Percentiles rank a stretch among this genome's conserved stretches.
Evolutionary conservation across 345 rosid species (phyloP).

Genomic region (Atalantia buxifolia): DNA sequence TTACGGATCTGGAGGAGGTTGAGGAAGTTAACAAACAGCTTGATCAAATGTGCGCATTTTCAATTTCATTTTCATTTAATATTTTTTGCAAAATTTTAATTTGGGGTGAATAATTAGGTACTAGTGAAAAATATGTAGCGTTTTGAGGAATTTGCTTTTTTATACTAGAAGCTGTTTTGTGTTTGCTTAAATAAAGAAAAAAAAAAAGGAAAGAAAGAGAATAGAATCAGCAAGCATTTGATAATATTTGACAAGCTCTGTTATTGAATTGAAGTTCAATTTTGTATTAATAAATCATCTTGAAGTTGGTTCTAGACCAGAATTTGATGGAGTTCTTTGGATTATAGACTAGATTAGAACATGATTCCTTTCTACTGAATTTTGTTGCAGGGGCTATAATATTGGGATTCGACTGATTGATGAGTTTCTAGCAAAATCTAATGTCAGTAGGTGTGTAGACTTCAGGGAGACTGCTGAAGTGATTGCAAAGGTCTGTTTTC

Average conservation of each 20-base stretch:
- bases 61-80: background rate
- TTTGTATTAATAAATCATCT: background rate
- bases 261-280: background rate
- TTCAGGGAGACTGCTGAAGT: constrained; percentile 89
- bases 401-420: constrained; percentile 82
- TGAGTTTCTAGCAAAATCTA: constrained; percentile 89
- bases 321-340: background rate
- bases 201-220: background rate
- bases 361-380: background rate
- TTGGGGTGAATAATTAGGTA: background rate
- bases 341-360: background rate
- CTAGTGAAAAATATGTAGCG: too few relatives aligned
- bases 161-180: background rate
- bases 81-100: background rate
- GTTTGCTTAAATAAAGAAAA: background rate
- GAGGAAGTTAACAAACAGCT: constrained; percentile 98
- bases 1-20: constrained; percentile 92
- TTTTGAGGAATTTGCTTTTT: background rate
- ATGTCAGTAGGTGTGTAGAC: constrained; percentile 82
- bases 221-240: too few relatives aligned
- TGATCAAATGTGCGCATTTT: constrained; percentile 68
- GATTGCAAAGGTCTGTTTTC: constrained; percentile 68
- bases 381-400: constrained; percentile 76
- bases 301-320: background rate
- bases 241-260: too few relatives aligned